Evolutionary conservation across 768 basidiomycete species (phyloP), one percentile per base, ranked within the genome.

Genomic region (Leccinum broughii): DNA sequence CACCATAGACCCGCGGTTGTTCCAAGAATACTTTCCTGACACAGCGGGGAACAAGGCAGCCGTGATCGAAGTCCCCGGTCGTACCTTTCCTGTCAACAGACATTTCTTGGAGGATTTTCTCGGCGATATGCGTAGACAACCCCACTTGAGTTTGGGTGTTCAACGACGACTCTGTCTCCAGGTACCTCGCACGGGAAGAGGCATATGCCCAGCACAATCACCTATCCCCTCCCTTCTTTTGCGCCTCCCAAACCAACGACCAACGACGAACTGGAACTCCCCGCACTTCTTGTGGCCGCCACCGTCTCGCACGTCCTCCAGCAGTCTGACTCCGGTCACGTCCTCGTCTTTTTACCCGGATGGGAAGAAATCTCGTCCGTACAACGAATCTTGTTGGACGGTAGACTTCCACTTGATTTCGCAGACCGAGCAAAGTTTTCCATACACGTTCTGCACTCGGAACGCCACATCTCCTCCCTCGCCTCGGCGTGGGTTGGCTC

Each of bases 401-500:
- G 81, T 1, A 65, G 71, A 5, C 75, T 92, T 39, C 82, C 82
- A 13, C 65, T 91, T 63, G 74, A 86, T 65, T 89, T 96, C 72
- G 75, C 72, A 58, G 82, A 92, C 68, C 67, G 80, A 2, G 68
- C 70, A 24, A 81, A 84, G 56, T 91, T 81, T 71, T 81, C 79
- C 28, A 80, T 96, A 13, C 95, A 96, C 66, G 77, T 93, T 56
- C 77, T 98, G 11, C 95, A 98, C 75, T 97, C 95, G 1, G 84
- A 89, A 54, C 82, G 91, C 26, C 92, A 91, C 65, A 90, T 96
- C 77, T 93, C 93, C 0, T 89, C 92, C 20, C 82, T 97, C 30
- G 86, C 95, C 57, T 89, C 90, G 20, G 90, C 94, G 1, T 96
- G 93, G 92, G 90, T 94, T 57, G 94, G 95, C 10, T 82, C 83